These are phyloP conservation scores for Echites panduratus DNA, from an alignment of 257 asterid genomes.

Conservation along the genomic window DNA sequence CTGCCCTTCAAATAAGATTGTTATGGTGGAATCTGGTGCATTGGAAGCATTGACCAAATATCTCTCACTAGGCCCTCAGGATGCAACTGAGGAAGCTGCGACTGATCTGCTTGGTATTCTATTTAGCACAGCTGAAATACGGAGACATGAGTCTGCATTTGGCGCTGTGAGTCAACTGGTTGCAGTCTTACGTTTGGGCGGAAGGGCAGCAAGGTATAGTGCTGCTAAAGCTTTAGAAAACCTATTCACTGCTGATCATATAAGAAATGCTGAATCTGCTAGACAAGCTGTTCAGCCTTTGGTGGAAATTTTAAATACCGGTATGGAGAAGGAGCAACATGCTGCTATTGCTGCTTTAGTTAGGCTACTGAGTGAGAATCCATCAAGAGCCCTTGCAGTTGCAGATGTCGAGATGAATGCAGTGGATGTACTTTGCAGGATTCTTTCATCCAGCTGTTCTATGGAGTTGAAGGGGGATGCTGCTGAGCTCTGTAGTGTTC, in stretches of 20 bases:
- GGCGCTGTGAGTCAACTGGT: conserved; percentile 96
- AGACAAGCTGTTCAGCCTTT: conserved; percentile 97
- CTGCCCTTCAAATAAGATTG: conserved; percentile 77
- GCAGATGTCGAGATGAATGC: conserved; percentile 98
- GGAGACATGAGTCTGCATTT: conserved; percentile 93
- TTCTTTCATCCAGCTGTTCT: conserved; percentile 74
- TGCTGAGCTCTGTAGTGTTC: conserved; percentile 82
- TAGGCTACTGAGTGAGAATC: conserved; percentile 78
- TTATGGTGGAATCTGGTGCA: conserved; percentile 97
- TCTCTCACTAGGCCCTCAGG: conserved; percentile 92
- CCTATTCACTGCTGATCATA: conserved; percentile 92
- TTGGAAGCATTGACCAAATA: conserved; percentile 91
- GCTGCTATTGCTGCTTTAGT: conserved; percentile 97
- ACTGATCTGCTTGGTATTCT: conserved; percentile 92
- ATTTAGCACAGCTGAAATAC: conserved; percentile 90
- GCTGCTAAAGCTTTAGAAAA: conserved; percentile 97
- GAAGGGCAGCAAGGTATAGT: conserved; percentile 93
- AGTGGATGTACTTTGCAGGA: conserved; percentile 79
- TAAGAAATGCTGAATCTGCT: conserved; percentile 88
- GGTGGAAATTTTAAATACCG: conserved; percentile 86
- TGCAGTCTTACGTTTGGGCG: conserved; percentile 95
- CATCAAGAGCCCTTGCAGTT: conserved; percentile 89
- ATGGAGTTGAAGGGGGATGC: conserved; percentile 97
- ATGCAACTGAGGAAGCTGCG: conserved; percentile 96
- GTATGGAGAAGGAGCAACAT: conserved; percentile 97